Evolutionary conservation across 345 rosid genomes (phyloP).

Genomic region (Combretum micranthum): DNA sequence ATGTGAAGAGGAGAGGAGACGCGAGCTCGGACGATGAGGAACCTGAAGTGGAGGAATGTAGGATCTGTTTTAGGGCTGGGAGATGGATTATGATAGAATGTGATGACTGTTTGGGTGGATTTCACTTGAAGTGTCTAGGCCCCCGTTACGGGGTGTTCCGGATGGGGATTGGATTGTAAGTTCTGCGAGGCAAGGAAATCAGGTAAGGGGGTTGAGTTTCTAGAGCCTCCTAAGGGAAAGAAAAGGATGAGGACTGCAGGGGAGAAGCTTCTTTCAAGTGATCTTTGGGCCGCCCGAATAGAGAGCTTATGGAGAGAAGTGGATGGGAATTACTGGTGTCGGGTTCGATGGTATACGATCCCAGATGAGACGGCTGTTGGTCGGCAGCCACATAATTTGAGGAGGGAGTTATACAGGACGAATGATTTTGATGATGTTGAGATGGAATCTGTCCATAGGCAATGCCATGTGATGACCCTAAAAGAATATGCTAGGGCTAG

Average conservation of each 20-base stretch:
- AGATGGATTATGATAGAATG: slow-evolving; percentile 73
- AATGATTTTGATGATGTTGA: slow-evolving; percentile 80
- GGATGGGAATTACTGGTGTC: slow-evolving; percentile 63
- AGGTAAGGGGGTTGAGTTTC: slow-evolving; percentile 44
- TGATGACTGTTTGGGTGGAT: slow-evolving; percentile 83
- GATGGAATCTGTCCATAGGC: slow-evolving; percentile 80
- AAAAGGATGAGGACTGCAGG: slow-evolving; percentile 57
- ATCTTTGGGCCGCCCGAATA: slow-evolving; percentile 75
- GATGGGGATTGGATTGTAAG: slow-evolving; percentile 88
- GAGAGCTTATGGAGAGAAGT: slow-evolving; percentile 79
- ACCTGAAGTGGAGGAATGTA: slow-evolving; percentile 73
- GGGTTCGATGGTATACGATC: slow-evolving; percentile 74
- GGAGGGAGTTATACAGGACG: slow-evolving; percentile 71
- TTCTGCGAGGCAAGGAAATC: slow-evolving; percentile 54
- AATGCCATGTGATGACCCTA: slow-evolving; percentile 70
- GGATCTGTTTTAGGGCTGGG: slow-evolving; percentile 64
- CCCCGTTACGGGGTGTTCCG: slow-evolving; percentile 67
- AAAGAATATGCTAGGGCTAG: slow-evolving; percentile 61
- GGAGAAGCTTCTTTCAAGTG: slow-evolving; percentile 86
- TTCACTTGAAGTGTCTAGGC: slow-evolving; percentile 84
- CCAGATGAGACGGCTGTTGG: slow-evolving; percentile 91
- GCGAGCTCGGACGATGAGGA: slow-evolving; percentile 56
- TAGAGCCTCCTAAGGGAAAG: slow-evolving; percentile 58
- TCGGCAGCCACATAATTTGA: slow-evolving; percentile 71
- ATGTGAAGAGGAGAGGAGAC: slow-evolving; percentile 81